phyloP scores from a whole-genome alignment of 202 grass and related monocot genomes.

The Setaria viridis region DNA sequence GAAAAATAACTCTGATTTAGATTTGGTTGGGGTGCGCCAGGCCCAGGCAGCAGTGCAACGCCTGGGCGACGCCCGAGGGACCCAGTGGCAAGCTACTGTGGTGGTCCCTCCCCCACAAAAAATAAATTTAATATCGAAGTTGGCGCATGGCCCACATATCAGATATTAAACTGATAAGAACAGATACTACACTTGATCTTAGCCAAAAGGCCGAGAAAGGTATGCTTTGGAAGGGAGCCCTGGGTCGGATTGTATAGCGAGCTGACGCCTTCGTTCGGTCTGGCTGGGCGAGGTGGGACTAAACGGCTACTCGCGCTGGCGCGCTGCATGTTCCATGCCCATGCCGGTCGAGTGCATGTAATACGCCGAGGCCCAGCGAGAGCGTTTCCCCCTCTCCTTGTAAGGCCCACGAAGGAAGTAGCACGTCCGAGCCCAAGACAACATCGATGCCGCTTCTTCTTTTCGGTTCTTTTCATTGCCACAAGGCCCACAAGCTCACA shows the following conservation, averaged over 20 bases:
- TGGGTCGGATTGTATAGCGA: too few relatives aligned
- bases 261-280: too few relatives aligned
- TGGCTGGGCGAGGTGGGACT: too few relatives aligned
- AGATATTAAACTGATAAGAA: conserved; percentile 69
- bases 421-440: too few relatives aligned
- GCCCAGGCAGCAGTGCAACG: conserved; percentile 33
- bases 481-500: too few relatives aligned
- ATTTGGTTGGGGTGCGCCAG: conserved; percentile 31
- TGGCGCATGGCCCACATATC: not conserved
- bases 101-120: conserved; percentile 31
- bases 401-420: too few relatives aligned
- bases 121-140: conserved; percentile 54
- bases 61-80: not conserved
- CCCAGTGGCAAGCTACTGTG: conserved; percentile 35
- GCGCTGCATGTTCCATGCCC: too few relatives aligned
- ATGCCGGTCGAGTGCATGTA: too few relatives aligned
- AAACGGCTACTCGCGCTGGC: not conserved
- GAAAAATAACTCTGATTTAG: not conserved
- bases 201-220: conserved; percentile 84
- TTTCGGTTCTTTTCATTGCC: too few relatives aligned
- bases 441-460: too few relatives aligned
- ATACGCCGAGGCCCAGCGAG: too few relatives aligned
- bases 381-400: too few relatives aligned
- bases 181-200: conserved; percentile 71
- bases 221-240: conserved; percentile 16